A percentile compares a stretch with the other conserved stretches of the same genome.
These are phyloP conservation scores for Chenopodium berlandieri DNA, from an alignment of 148 eudicot species.

Conservation along the genomic window DNA sequence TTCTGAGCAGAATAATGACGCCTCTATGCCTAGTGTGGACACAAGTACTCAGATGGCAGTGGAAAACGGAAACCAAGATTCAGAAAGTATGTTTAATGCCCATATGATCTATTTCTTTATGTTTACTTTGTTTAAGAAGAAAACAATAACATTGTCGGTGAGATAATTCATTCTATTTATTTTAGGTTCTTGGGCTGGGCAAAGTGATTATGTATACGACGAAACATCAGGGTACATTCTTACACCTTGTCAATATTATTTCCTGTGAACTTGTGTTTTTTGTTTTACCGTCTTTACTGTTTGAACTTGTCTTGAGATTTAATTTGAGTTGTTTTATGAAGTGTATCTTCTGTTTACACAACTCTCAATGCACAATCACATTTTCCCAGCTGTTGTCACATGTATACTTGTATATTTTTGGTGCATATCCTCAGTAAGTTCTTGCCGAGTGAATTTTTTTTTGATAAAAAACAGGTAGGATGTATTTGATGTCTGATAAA, in stretches of 20 bases:
- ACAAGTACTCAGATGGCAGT: slow-evolving; percentile 30
- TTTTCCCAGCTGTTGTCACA: not conserved
- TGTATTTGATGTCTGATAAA: too few species aligned
- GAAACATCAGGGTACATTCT: slow-evolving; percentile 75
- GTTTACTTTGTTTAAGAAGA: not conserved
- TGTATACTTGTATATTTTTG: not conserved
- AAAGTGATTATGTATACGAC: slow-evolving; percentile 72
- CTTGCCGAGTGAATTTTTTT: too few species aligned
- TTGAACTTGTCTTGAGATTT: not conserved
- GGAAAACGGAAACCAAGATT: slow-evolving; percentile 23
- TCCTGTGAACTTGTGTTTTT: slow-evolving; percentile 4
- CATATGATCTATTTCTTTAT: not conserved
- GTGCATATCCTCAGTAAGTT: not conserved
- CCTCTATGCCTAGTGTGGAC: slow-evolving; percentile 28
- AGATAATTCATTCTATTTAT: slow-evolving; percentile 3
- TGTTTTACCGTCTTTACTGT: slow-evolving; percentile 5
- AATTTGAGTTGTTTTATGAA: not conserved
- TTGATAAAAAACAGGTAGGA: too few species aligned
- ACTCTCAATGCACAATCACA: not conserved
- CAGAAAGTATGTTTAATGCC: slow-evolving; percentile 41
- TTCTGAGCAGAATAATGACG: slow-evolving; percentile 34
- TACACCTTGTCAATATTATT: slow-evolving; percentile 10
- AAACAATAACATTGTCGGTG: not conserved
- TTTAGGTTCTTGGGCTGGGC: slow-evolving; percentile 42
- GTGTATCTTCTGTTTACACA: not conserved